Evolutionary conservation across 2,329 filamentous ascomycete genomes (phyloP), one percentile per base, ranked within the genome.

Genomic region (Pyricularia pennisetigena): DNA sequence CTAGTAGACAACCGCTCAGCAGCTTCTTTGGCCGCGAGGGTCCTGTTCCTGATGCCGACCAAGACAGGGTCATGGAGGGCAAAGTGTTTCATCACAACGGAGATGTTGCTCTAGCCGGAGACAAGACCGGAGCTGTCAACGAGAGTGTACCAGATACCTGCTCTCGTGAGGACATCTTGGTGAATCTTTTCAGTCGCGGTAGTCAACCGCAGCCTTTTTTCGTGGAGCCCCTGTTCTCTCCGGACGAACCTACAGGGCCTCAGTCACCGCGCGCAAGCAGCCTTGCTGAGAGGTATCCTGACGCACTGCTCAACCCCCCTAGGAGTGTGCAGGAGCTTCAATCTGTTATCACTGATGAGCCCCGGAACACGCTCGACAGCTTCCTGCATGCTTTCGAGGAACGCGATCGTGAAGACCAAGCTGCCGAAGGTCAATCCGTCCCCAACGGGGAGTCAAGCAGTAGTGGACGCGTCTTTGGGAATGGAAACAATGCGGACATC

Each of bases 1-100:
- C 88, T 16, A 88, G 90, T 67, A 86, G 90, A 61, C 90, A 93
- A 72, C 91, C 92, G 0, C 83, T 94, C 64, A 94, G 91, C 75
- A 87, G 87, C 71, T 79, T 87, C 65, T 93, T 93, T 70, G 91
- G 90, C 1, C 87, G 92, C 62, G 89, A 92, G 70, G 89, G 89
- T 0, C 82, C 84, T 68, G 88, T 92, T 23, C 88, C 90, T 2
- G 78, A 82, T 0, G 87, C 86, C 16, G 88, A 92, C 69, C 79
- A 82, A 32, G 83, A 82, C n/a, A 82, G 86, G 68, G 82, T 79
- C 12, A 85, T 88, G 65, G 85, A 91, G 72, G 91, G 90, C 68
- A 93, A 94, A 75, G 80, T 82, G n/a, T 80, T 83, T 62, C 83
- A 85, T 66, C 76, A 79, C 4, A 85, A 89, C 70, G 90, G 90